Evolutionary conservation across 73 alveolate species (phyloP).

Genomic region (Breviolum minutum): DNA sequence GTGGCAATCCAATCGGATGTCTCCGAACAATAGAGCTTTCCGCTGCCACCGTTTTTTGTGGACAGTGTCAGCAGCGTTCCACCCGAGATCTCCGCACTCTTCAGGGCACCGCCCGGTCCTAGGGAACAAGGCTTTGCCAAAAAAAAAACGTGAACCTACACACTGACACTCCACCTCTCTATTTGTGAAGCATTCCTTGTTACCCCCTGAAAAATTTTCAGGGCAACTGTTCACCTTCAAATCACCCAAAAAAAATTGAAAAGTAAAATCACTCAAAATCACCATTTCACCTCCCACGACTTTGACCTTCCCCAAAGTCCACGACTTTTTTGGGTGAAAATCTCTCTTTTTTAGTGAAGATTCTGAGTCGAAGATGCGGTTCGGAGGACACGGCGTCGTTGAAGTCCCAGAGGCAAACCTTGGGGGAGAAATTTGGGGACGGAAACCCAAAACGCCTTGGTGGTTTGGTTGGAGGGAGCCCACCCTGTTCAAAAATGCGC

Average conservation of each 20-base stretch:
- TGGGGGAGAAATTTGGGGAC: not conserved
- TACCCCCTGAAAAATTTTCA: too few relatives aligned
- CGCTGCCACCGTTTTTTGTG: slow-evolving; percentile 89
- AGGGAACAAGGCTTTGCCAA: too few relatives aligned
- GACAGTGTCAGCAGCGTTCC: slow-evolving; percentile 34
- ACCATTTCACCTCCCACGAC: not conserved
- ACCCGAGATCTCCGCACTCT: slow-evolving; percentile 49
- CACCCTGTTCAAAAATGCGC: too few relatives aligned
- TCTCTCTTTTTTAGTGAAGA: not conserved
- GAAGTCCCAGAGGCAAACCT: slow-evolving; percentile 40
- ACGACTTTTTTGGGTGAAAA: not conserved
- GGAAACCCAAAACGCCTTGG: too few relatives aligned
- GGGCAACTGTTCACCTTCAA: too few relatives aligned
- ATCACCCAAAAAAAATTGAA: too few relatives aligned
- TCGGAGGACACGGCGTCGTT: not conserved
- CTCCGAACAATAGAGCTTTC: slow-evolving; percentile 67
- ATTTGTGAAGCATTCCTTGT: too few relatives aligned
- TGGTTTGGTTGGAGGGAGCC: too few relatives aligned
- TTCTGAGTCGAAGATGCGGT: slow-evolving; percentile 13
- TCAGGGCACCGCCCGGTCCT: slow-evolving; percentile 84
- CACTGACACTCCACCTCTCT: too few relatives aligned
- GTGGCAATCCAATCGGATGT: slow-evolving; percentile 6
- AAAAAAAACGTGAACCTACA: too few relatives aligned
- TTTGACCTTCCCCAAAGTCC: not conserved
- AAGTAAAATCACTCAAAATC: too few relatives aligned